Percentiles rank a stretch among this genome's conserved stretches.
These are phyloP conservation scores for Luffa acutangula DNA, from an alignment of 306 rosid species.

Conservation along the genomic window DNA sequence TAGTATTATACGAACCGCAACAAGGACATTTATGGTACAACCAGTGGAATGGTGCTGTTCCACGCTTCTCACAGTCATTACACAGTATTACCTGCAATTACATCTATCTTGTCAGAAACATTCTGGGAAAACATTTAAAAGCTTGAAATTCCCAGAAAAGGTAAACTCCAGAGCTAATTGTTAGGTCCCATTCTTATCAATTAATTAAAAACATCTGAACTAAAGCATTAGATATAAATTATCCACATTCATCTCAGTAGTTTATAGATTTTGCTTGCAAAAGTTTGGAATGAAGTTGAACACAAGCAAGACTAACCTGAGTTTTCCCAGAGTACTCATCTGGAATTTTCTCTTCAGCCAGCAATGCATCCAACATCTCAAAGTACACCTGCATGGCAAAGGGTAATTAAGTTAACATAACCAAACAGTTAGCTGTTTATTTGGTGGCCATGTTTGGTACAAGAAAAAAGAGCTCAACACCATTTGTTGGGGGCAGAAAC, in stretches of 20 bases:
- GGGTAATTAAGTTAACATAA: neutral
- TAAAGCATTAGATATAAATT: neutral
- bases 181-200: neutral
- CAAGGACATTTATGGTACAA: conserved; percentile 67
- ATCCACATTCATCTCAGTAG: too few relatives aligned
- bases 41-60: conserved; percentile 72
- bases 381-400: conserved; percentile 55
- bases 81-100: conserved; percentile 69
- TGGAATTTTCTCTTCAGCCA: conserved; percentile 68
- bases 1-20: conserved; percentile 85
- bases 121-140: conserved; percentile 5
- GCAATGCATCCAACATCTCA: conserved; percentile 61
- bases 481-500: neutral
- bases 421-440: neutral
- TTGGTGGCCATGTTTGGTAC: neutral
- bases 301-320: conserved; percentile 34
- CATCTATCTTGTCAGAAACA: neutral
- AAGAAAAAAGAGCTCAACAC: neutral
- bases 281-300: too few relatives aligned
- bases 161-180: neutral
- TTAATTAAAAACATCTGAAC: neutral
- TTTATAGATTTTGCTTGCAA: too few relatives aligned
- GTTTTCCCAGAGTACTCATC: conserved; percentile 47
- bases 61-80: conserved; percentile 89
- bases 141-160: neutral